Evolutionary conservation across 192 early-diverging fungal genomes (phyloP), one percentile per base, ranked within the genome.

Genomic region (Coemansia sp.): DNA sequence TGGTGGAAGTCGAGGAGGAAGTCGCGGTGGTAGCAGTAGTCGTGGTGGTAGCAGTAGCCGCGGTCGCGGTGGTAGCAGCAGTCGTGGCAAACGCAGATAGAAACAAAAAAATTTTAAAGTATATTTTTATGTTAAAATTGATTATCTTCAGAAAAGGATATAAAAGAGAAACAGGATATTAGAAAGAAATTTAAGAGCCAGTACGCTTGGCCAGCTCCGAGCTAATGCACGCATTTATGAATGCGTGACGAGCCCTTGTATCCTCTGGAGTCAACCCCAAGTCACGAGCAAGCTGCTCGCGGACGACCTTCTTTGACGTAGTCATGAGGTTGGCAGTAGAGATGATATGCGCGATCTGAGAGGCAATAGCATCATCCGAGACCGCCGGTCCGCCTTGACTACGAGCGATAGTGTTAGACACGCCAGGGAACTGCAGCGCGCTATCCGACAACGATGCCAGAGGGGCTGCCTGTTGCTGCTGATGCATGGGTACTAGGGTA

Each of bases 251-350:
- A 24, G 85, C 76, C 31, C 86, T 89, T 83, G 95, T 82, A 50
- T 99, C 97, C 20, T 84, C 82, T 5, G 70, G 60, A 60, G 72
- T 51, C 41, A 91, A 82, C 11, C 90, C 90, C 83, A 97, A 95
- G 61, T 85, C 71, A 10, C 74, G 75, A 61, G 89, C 87, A 48
- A 99, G 75, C 75, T 95, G 87, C 68, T 96, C 91, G 56, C 97
- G 93, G 17, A 98, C 95, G 85, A 92, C 91, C 82, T 98, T 98
- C 87, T 99, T 98, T 42, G 98, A 98, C 45, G 98, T 91, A 12
- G 91, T 93, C 96, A 97, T 98, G 61, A 99, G 80, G 68, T 99
- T 91, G 17, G 93, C 94, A 0, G 91, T 92, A 15, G 89, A 75
- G 15, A 99, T 86, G 38, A 97, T 92, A 68, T 91, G 89, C 58